Base-by-base conservation (phyloP, 352 stramenopile genomes). In the Saprolegnia parasitica region DNA sequence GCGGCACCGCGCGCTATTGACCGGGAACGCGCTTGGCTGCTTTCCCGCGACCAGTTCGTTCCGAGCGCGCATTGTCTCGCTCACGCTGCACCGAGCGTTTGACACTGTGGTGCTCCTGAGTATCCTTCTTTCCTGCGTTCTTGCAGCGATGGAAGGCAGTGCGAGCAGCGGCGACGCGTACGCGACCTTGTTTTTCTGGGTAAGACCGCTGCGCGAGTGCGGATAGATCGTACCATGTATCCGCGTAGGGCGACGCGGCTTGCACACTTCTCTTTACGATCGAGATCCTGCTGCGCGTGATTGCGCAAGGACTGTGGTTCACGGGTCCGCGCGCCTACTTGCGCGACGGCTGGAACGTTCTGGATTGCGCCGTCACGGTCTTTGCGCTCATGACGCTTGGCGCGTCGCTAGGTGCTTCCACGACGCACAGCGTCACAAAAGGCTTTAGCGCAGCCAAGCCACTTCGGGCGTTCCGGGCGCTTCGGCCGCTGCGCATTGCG, bases 271-370 rank as follows among this genome's bases (percentile, higher is more conserved):
- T 93, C 5, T 96, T 96, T 58, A 60, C 77, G 2, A 11, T 85
- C 5, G 88, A 96, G 61, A 89, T 93, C 76, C 16, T 82, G 11
- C 62, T 96, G 2, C 96, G 95, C 72, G 76, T 93, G 9, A 45
- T 94, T 50, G 80, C 86, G 20, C 46, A 77, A 9, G 87, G 87
- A 0, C 83, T 96, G 26, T 5, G 84, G 5, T 55, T 87, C 37
- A 86, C 83, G 35, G 77, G 84, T 29, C 62, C 68, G 23, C 35
- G 63, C 9, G 78, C 86, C 21, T 96, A 96, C 68, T 50, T 96
- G 20, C 73, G 79, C 18, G 73, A 86, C 56, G 67, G 74, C 10
- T 96, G 88, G 88, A 95, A 95, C 63, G 56, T 89, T 0, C 71
- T 96, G 45, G 87, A 96, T 61, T 81, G 89, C 56, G 29, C 71